Conservation (phyloP, 2,329 filamentous ascomycete genomes). For the Rutstroemia sp. region DNA sequence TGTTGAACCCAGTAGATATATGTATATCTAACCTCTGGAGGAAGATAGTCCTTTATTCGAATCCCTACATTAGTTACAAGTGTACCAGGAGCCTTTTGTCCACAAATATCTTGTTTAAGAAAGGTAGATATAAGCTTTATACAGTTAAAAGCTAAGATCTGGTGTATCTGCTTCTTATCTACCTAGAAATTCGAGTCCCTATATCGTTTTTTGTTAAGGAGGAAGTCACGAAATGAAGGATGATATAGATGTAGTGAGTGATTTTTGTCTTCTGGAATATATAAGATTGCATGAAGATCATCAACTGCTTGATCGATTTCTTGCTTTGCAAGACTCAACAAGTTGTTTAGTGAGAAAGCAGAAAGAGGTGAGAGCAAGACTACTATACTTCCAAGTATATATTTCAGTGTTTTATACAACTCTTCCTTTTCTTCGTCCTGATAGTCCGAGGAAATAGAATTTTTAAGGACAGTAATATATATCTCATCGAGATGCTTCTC, state of each 20-base stretch:
- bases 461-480: no score
- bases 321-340: background rate
- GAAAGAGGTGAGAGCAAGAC: no score
- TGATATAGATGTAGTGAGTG: background rate
- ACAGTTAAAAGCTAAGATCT: conserved; percentile 29
- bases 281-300: background rate
- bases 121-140: conserved; percentile 29
- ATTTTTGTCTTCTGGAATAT: background rate
- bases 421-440: no score
- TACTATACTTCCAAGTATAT: no score
- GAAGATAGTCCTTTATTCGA: conserved; percentile 15
- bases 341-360: no score
- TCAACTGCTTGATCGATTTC: background rate
- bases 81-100: conserved; percentile 10
- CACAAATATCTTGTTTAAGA: conserved; percentile 33
- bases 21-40: conserved; percentile 27
- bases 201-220: conserved; percentile 9
- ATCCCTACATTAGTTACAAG: conserved; percentile 28
- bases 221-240: conserved; percentile 7
- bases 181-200: conserved; percentile 30
- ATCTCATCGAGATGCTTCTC: no score
- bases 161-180: conserved; percentile 30
- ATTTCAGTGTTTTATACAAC: no score
- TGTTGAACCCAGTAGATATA: conserved; percentile 17
- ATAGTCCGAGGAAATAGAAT: no score